These are phyloP conservation scores for Chionographis japonica DNA, from an alignment of 106 monocot genomes.

Conservation along the genomic window DNA sequence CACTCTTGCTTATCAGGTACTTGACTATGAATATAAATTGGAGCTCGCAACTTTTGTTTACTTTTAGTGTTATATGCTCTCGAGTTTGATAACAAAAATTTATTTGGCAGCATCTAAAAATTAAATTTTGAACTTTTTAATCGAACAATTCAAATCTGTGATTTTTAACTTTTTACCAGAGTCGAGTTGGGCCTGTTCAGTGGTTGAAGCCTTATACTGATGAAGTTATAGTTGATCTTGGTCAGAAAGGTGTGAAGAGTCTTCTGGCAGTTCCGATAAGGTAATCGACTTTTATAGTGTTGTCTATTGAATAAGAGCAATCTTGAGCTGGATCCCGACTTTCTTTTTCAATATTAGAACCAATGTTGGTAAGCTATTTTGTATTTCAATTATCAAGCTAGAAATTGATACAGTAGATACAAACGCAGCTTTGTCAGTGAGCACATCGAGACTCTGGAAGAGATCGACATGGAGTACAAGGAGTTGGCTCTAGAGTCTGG, in stretches of 20 bases:
- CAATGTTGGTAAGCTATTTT: no score
- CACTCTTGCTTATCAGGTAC: constrained; percentile 94
- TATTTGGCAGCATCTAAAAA: no score
- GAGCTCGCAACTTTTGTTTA: no score
- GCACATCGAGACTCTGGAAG: constrained; percentile 91
- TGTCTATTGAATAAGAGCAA: no score
- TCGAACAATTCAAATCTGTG: neutral
- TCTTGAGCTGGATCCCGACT: neutral
- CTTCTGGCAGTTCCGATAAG: constrained; percentile 47
- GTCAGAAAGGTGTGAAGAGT: constrained; percentile 41
- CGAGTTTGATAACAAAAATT: no score
- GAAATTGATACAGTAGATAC: no score
- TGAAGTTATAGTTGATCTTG: constrained; percentile 44
- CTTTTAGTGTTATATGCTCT: no score
- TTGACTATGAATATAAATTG: neutral
- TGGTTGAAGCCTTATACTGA: constrained; percentile 57
- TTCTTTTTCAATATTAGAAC: neutral
- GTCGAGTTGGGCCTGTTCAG: constrained; percentile 52
- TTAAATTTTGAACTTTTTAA: no score
- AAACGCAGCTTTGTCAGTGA: constrained; percentile 82
- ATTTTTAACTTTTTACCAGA: constrained; percentile 18
- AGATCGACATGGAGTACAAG: constrained; percentile 99
- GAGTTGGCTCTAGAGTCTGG: constrained; percentile 80
- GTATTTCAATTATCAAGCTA: no score
- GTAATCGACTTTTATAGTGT: constrained; percentile 10